These are phyloP conservation scores for Gynostemma pentaphyllum DNA, from an alignment of 306 rosid genomes.

Conservation along the genomic window DNA sequence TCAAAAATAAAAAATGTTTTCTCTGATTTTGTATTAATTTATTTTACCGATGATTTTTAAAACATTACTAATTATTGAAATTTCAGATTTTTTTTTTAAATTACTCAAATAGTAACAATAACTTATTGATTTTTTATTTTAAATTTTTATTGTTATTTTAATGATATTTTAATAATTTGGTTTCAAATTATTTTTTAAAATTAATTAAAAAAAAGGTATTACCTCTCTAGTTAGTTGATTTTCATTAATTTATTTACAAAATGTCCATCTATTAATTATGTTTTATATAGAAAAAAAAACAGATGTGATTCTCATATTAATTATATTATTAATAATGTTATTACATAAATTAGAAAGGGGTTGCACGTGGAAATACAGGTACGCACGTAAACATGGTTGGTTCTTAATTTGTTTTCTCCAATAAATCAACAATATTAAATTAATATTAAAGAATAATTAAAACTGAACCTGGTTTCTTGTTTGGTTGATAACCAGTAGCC, in stretches of 20 bases:
- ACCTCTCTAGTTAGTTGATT: background rate
- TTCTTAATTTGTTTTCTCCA: too few relatives aligned
- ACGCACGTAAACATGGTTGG: slow-evolving; percentile 2
- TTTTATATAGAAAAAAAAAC: background rate
- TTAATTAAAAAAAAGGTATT: background rate
- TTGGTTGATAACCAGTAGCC: slow-evolving; percentile 29
- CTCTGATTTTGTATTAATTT: too few relatives aligned
- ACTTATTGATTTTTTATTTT: too few relatives aligned
- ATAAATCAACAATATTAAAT: background rate
- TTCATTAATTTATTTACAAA: background rate
- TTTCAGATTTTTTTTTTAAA: too few relatives aligned
- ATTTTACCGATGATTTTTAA: too few relatives aligned
- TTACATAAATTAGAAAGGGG: background rate
- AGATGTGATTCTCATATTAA: background rate
- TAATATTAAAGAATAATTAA: background rate
- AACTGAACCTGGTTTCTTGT: slow-evolving; percentile 44
- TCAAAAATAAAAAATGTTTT: too few relatives aligned
- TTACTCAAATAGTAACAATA: too few relatives aligned
- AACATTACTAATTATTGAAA: too few relatives aligned
- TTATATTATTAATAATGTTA: background rate
- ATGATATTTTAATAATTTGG: too few relatives aligned
- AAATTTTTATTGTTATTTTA: too few relatives aligned
- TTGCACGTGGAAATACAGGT: background rate
- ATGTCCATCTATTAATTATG: too few relatives aligned
- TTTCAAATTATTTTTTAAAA: background rate